A percentile compares a stretch with the other conserved stretches of the same genome.
Conservation (phyloP, 2,329 filamentous ascomycete species). For the Stachybotrys echinatus region DNA sequence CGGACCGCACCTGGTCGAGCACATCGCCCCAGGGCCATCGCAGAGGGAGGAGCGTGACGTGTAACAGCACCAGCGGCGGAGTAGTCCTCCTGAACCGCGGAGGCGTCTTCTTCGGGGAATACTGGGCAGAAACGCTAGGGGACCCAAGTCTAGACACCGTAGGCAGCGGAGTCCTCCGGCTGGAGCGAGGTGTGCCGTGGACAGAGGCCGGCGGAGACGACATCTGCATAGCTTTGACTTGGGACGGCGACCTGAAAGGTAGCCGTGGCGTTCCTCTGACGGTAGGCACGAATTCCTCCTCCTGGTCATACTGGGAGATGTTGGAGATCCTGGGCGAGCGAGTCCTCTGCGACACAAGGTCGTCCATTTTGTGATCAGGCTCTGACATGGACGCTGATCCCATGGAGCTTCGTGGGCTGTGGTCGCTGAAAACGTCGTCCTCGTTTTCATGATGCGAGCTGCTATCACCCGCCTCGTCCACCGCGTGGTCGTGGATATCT, state of each 20-base stretch:
- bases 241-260: conserved; percentile 64
- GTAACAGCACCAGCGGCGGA: conserved; percentile 69
- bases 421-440: conserved; percentile 55
- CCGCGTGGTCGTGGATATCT: conserved; percentile 12
- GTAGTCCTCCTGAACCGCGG: conserved; percentile 51
- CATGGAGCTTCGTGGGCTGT: conserved; percentile 51
- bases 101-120: conserved; percentile 53
- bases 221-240: conserved; percentile 68
- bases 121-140: conserved; percentile 44
- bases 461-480: conserved; percentile 31
- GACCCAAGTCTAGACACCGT: conserved; percentile 55
- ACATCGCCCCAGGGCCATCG: conserved; percentile 59
- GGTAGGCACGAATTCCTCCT: conserved; percentile 46
- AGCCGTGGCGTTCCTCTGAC: conserved; percentile 55
- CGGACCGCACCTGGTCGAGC: conserved; percentile 36
- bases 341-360: conserved; percentile 21
- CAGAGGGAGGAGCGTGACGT: conserved; percentile 70
- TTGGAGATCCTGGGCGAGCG: conserved; percentile 43
- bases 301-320: conserved; percentile 41
- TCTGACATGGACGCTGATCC: conserved; percentile 46
- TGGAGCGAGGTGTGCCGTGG: conserved; percentile 49
- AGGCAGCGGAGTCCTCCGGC: conserved; percentile 40
- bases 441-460: conserved; percentile 48
- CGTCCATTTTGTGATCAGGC: conserved; percentile 25
- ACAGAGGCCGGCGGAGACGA: conserved; percentile 57